Evolutionary conservation across 2,329 filamentous ascomycete species (phyloP), one percentile per base, ranked within the genome.

Genomic region (Cercospora brassicicola): DNA sequence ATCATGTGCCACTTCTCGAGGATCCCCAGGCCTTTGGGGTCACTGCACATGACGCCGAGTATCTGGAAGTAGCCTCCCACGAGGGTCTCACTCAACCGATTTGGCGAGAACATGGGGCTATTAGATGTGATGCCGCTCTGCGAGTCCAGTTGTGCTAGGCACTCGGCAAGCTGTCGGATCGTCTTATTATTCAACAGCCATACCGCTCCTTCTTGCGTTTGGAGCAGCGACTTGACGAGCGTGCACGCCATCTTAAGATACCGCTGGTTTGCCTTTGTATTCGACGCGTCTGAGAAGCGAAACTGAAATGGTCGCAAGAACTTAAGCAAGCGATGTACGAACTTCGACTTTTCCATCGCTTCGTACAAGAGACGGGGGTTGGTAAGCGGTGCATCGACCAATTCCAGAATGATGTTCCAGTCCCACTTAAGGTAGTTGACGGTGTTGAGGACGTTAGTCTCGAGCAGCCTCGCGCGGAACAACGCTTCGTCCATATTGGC

Each of bases 271-370:
- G 91, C 92, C 69, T 95, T 91, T 0, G 93, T 96, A 77, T 93
- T 98, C 73, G 92, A 90, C 51, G 95, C 87, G 73, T 96, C 92
- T 0, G 94, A 92, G 75, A 98, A 99, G 71, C 93, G 90, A 78
- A 93, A 96, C 78, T 99, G 99, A 82, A 99, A 99, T 0, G 95
- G 95, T 10, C 95, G 88, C 78, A 97, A 96, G 78, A 99, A 99
- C 68, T 93, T 95, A 78, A 97, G 89, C 67, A 99, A 85, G 9
- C 96, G 87, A 81, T 98, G 97, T 74, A 98, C 90, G 76, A 98
- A 99, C 78, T 98, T 98, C 1, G 94, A 96, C 2, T 94, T 96
- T 0, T 91, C 93, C 77, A 96, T 91, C 0, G 94, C 94, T 79
- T 99, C 95, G 73, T 97, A 94, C 4, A 99, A 85, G 10, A 95